phyloP scores from a whole-genome alignment of 192 early-diverging fungal genomes.

The Backusella mclennaniae region DNA sequence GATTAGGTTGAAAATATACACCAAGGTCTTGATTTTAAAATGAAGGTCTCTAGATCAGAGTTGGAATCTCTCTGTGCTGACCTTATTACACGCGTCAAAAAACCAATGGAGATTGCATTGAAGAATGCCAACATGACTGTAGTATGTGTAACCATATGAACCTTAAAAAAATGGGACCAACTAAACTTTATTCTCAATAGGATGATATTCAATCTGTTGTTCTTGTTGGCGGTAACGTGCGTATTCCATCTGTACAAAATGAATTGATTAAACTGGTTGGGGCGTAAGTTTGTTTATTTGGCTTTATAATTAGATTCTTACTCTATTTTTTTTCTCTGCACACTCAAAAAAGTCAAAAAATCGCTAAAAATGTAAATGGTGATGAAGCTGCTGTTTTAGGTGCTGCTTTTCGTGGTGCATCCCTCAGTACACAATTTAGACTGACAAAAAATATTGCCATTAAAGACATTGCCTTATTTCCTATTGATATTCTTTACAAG shows the following conservation, averaged over 20 bases:
- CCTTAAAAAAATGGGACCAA: neutral
- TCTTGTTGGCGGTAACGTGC: slow-evolving; percentile 89
- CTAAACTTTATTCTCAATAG: slow-evolving; percentile 22
- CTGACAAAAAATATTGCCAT: slow-evolving; percentile 77
- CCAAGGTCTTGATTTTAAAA: slow-evolving; percentile 83
- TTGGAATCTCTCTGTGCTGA: slow-evolving; percentile 69
- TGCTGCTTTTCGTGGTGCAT: slow-evolving; percentile 86
- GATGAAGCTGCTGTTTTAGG: slow-evolving; percentile 95
- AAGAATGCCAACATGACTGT: slow-evolving; percentile 62
- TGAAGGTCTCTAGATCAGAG: slow-evolving; percentile 73
- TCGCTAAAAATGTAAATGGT: slow-evolving; percentile 92
- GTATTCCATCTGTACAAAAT: slow-evolving; percentile 83
- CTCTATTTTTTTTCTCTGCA: neutral
- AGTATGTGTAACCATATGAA: slow-evolving; percentile 24
- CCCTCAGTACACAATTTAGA: slow-evolving; percentile 81
- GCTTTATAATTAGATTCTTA: neutral
- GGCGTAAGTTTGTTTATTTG: slow-evolving; percentile 41
- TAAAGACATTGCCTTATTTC: slow-evolving; percentile 74
- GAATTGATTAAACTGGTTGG: slow-evolving; percentile 68
- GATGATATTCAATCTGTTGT: slow-evolving; percentile 85
- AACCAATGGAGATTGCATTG: slow-evolving; percentile 75
- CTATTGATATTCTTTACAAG: slow-evolving; percentile 68
- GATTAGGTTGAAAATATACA: slow-evolving; percentile 79
- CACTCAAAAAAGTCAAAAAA: slow-evolving; percentile 56
- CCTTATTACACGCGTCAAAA: slow-evolving; percentile 64